Evolutionary conservation across 495 filamentous ascomycete genomes (phyloP), one percentile per base, ranked within the genome.

Genomic region (Thozetella sp.): DNA sequence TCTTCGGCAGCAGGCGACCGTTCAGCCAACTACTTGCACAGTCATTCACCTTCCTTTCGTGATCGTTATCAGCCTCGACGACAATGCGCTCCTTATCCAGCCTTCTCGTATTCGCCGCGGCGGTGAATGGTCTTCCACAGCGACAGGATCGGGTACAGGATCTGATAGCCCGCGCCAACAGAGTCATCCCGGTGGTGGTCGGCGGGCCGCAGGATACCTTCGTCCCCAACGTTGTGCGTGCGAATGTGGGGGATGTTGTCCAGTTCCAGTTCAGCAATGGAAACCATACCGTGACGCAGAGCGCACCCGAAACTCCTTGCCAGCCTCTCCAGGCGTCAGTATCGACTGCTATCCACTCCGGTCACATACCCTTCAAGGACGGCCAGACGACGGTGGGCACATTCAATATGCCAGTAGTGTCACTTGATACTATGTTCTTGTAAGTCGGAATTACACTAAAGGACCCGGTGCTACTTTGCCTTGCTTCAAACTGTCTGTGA

Each of bases 231-330:
- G 72, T 66, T 2, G 57, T 84, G 27, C 64, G 61, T 24, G 82
- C 79, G 1, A 60, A 46, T 1, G 61, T 68, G 0, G 82, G 82
- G 11, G 75, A 79, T 30, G 58, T 80, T 53, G 72, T 85, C 40
- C 80, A 84, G 55, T 85, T 84, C 68, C 82, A 83, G 48, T 85
- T 83, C 73, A 65, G 65, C 45, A 65, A 64, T 19, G 65, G 65
- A n/a, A 67, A 67, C 50, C 65, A 67, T 52, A 67, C 65, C 15
- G 62, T 67, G 6, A 67, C 65, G 2, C 62, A 67, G 26, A 67
- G 65, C 37, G 48, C 55, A 3, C 6, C 27, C 71, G 70, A 75
- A 26, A 65, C 76, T 2, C 85, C 88, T 2, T 90, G 88, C 63
- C 65, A 73, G 10, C 80, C 83, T 22, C 61, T 80, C 48, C 63